Base-by-base conservation (phyloP, 2,329 filamentous ascomycete genomes). In the Pseudogymnoascus verrucosus region DNA sequence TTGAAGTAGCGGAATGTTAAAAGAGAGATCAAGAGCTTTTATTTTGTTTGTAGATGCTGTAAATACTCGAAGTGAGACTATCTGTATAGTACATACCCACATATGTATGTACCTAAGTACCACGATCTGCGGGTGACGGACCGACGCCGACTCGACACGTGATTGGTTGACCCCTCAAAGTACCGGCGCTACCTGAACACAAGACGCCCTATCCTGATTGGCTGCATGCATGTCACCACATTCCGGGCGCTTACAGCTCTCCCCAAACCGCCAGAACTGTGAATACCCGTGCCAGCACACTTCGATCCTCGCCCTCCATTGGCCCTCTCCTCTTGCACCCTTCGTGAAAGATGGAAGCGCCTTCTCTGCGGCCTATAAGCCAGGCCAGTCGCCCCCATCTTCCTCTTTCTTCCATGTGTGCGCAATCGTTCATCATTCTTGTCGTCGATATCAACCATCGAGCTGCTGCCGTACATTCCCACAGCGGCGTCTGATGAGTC, bases 401-500 rank as follows among this genome's bases (percentile, higher is more conserved):
- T 57, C 28, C 14, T 34, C 26, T 12, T 19, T 28, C 19, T 16
- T 34, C 51, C 12, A 28, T 31, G 4, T 11, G 51, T 26, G 51
- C n/a, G 28, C 51, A 57, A 16, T 57, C 51, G 12, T 34, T 57
- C 51, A 34, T 57, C 51, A 34, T 34, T 34, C 26, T 51, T 12
- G 26, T 57, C 51, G 26, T 57, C 51, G 51, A 57, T 31, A 34
- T 57, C 51, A 21, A 57, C 5, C 28, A 14, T 31, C 47, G 26
- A 34, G 26, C 28, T 57, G 26, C 47, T 57, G 51, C 51, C 51
- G 51, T 57, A 5, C 28, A 57, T 57, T 57, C 51, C 51, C 51
- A 34, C 51, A 34, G 51, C 51, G 51, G 51, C 51, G 28, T 57
- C 51, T 57, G 51, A 57, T 57, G 51, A 57, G 51, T 57, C 51